Conservation (phyloP, 1,284 basidiomycete species). For the Leccinum variabile region DNA sequence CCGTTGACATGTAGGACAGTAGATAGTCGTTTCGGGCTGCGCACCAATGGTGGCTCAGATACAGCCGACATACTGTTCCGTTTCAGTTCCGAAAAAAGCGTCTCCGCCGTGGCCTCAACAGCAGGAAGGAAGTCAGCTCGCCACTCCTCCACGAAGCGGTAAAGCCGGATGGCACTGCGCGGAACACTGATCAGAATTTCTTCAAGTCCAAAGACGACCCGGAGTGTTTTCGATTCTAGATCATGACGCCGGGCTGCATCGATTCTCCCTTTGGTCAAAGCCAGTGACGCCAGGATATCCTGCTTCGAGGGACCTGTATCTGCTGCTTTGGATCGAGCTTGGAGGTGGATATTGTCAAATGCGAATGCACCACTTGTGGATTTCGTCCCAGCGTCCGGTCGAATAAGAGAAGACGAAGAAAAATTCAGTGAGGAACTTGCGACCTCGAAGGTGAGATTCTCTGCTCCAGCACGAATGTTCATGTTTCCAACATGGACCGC, state of each 20-base stretch:
- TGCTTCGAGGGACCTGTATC: slow-evolving; percentile 42
- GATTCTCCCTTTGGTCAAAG: slow-evolving; percentile 45
- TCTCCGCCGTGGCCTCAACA: slow-evolving; percentile 63
- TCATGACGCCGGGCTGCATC: slow-evolving; percentile 50
- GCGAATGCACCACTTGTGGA: slow-evolving; percentile 50
- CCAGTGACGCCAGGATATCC: slow-evolving; percentile 60
- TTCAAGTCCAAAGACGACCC: slow-evolving; percentile 45
- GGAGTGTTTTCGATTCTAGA: slow-evolving; percentile 37
- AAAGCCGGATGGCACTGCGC: slow-evolving; percentile 74
- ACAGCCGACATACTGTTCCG: slow-evolving; percentile 29
- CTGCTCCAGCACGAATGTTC: slow-evolving; percentile 54
- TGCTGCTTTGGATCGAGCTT: slow-evolving; percentile 52
- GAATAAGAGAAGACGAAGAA: slow-evolving; percentile 40
- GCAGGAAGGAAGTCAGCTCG: slow-evolving; percentile 71
- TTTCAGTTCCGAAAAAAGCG: slow-evolving; percentile 62
- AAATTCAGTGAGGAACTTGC: slow-evolving; percentile 42
- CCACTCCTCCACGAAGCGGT: slow-evolving; percentile 79
- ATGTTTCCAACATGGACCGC: slow-evolving; percentile 42
- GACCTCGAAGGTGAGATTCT: slow-evolving; percentile 49
- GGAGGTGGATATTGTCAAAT: slow-evolving; percentile 52
- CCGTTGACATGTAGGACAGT: slow-evolving; percentile 50
- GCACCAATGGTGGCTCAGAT: slow-evolving; percentile 27
- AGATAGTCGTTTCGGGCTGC: slow-evolving; percentile 27
- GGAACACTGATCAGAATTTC: slow-evolving; percentile 62
- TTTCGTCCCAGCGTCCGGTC: slow-evolving; percentile 36